Evolutionary conservation across 23 red algal species (phyloP), one percentile per base, ranked within the genome.

Genomic region (Gracilaria domingensis): DNA sequence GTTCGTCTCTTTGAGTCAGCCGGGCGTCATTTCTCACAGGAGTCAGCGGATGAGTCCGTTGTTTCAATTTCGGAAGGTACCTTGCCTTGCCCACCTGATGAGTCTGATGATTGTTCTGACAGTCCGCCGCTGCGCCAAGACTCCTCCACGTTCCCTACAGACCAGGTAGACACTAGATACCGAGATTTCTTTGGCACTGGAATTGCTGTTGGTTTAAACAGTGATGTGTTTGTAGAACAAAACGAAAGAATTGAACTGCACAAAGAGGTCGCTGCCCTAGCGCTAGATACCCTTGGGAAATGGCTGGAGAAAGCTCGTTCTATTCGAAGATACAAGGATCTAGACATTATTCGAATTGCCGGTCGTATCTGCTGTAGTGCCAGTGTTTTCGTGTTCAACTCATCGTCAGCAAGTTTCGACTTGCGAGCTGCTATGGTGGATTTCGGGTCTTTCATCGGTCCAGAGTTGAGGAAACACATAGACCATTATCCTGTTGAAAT

Each of bases 371-470:
- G 87, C 72, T 66, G 54, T 24, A 90, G 87, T 45, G 87, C 87
- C 16, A 66, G 71, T 36, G 54, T 48, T 14, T 90, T 90, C 47
- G 20, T 62, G 29, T 54, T 90, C 45, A 64, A 62, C 26, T 54
- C 33, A 65, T 90, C 87, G 30, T 71, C 73, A 36, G 56, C 87
- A 66, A 90, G 87, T 33, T 90, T 81, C 56, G 87, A 90, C 20
- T 58, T 90, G 12, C 87, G 64, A 30, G 73, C 74, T 17, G 87
- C 87, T 66, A 90, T 90, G 87, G 36, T 90, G 6, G 87, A 90
- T 66, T 90, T 90, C n/a, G 87, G 73, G 24, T 90, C 87, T 47
- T 64, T 80, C 58, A 53, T 90, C 69, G 73, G 76, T 81, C 87
- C 87, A 28, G 65, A 66, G 29, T 21, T 90, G 39, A 45, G 57